Base-by-base conservation (phyloP, 352 stramenopile species). In the Globisporangium parvum region DNA sequence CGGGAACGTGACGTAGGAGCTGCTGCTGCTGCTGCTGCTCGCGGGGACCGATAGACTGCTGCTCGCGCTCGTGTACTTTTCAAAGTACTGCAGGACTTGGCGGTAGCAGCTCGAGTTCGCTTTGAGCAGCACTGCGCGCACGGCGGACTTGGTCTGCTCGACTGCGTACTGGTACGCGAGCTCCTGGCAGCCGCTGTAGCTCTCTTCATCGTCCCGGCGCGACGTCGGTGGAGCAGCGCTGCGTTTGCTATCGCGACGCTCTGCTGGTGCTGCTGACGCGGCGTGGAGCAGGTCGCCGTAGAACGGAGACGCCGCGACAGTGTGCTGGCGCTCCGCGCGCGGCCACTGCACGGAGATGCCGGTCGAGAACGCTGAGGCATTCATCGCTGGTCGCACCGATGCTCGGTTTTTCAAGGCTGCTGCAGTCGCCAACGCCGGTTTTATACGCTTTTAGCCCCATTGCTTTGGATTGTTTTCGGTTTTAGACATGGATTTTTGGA, bases 91-190 rank as follows among this genome's bases (percentile, higher is more conserved):
- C 46, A 87, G 51, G 4, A 87, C 71, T 24, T 88, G 70, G 39
- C 65, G 69, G 58, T 91, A 92, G 58, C 81, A 85, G 23, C 67
- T 80, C 50, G 75, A 61, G 57, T 94, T 94, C 33, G 72, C 83
- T 28, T 75, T 74, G 24, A 74, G 63, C 21, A 94, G 60, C 35
- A 92, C 60, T 4, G 80, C 67, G 41, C 81, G 70, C 42, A 94
- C 77, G 0, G 71, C 65, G 15, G 61, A 62, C 18, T 72, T 70
- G 11, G 71, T 73, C 45, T 78, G 73, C 44, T 88, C 78, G 57
- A 72, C 77, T 0, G 73, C 75, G 48, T 81, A 85, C 35, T 83
- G 75, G 45, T 84, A 88, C 31, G 80, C 80, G 18, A 88, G 63
- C 55, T 91, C 80, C 54, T 89, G 81, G 48, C 63, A 77, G 15